phyloP scores from a whole-genome alignment of 2,329 filamentous ascomycete genomes.

The Coniosporium tulheliwenetii region DNA sequence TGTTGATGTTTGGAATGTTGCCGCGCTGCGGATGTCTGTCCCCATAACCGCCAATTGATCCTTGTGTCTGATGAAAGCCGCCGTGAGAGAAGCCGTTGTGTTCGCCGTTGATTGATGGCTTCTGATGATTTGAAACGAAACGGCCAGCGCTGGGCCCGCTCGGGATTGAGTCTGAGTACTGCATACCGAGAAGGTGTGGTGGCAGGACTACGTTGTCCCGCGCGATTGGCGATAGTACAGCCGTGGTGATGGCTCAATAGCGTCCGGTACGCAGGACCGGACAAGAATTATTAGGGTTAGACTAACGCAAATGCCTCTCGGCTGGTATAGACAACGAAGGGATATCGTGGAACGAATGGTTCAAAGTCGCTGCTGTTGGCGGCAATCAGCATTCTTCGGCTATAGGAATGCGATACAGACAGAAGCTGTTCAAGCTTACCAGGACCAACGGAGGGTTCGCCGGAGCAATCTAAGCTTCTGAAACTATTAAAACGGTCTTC shows the following conservation, averaged over 20 bases:
- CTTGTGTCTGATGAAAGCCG: slow-evolving; percentile 72
- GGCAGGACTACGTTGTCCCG: no score
- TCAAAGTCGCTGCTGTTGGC: background rate
- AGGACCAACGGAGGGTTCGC: no score
- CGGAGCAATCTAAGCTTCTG: no score
- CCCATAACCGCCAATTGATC: slow-evolving; percentile 58
- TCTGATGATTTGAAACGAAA: slow-evolving; percentile 20
- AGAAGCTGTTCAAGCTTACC: background rate
- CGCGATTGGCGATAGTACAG: no score
- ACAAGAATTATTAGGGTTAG: no score
- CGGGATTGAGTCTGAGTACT: slow-evolving; percentile 58
- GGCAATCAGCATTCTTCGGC: background rate
- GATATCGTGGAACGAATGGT: no score
- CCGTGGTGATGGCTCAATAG: no score
- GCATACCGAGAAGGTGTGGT: slow-evolving; percentile 47
- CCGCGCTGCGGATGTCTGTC: slow-evolving; percentile 72
- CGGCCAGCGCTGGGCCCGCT: slow-evolving; percentile 31
- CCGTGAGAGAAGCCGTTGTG: slow-evolving; percentile 87
- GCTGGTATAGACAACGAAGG: no score
- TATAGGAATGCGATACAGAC: background rate
- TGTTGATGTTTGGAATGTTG: slow-evolving; percentile 89
- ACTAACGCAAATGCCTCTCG: no score
- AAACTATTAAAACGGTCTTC: no score
- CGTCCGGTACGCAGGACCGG: no score
- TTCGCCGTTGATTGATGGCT: slow-evolving; percentile 55